Percentiles rank a stretch among this genome's conserved stretches.
phyloP scores from a whole-genome alignment of 2,329 filamentous ascomycete species.

The Furcasterigmium sp. region DNA sequence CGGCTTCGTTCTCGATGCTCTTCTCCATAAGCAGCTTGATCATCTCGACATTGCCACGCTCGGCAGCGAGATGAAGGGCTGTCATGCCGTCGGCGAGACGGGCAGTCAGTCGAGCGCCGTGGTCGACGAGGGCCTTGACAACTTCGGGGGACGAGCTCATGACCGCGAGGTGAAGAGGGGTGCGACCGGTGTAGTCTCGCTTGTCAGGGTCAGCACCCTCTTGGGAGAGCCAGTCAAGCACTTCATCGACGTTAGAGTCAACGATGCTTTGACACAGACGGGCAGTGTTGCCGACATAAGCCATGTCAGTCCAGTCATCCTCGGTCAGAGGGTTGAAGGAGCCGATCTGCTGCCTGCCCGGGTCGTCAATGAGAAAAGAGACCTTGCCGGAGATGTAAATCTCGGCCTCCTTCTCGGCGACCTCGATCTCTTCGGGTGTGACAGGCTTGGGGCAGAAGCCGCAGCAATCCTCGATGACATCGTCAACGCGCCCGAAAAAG shows the following conservation, averaged over 20 bases:
- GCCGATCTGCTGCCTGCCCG: conserved; percentile 67
- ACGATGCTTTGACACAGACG: conserved; percentile 77
- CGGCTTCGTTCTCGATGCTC: conserved; percentile 68
- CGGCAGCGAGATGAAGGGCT: conserved; percentile 75
- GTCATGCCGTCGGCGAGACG: conserved; percentile 76
- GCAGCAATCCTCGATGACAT: conserved; percentile 78
- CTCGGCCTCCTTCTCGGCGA: conserved; percentile 67
- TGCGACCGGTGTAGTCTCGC: conserved; percentile 73
- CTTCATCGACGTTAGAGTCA: conserved; percentile 63
- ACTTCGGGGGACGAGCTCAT: conserved; percentile 64
- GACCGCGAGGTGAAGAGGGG: conserved; percentile 72
- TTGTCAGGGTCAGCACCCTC: conserved; percentile 66
- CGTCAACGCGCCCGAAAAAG: conserved; percentile 72
- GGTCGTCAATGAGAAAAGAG: conserved; percentile 73
- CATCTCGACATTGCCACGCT: conserved; percentile 63
- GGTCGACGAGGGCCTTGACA: conserved; percentile 65
- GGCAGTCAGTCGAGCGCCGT: conserved; percentile 67
- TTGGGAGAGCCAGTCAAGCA: conserved; percentile 64
- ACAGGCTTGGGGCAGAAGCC: conserved; percentile 66
- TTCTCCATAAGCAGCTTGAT: conserved; percentile 67
- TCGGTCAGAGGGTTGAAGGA: conserved; percentile 77
- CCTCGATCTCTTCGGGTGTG: conserved; percentile 66
- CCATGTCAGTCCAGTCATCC: conserved; percentile 87
- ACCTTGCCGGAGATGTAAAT: conserved; percentile 71
- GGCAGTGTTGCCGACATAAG: conserved; percentile 76